Base-by-base conservation (phyloP, 805 yeast species). In the Lipomyces mesembrius region DNA sequence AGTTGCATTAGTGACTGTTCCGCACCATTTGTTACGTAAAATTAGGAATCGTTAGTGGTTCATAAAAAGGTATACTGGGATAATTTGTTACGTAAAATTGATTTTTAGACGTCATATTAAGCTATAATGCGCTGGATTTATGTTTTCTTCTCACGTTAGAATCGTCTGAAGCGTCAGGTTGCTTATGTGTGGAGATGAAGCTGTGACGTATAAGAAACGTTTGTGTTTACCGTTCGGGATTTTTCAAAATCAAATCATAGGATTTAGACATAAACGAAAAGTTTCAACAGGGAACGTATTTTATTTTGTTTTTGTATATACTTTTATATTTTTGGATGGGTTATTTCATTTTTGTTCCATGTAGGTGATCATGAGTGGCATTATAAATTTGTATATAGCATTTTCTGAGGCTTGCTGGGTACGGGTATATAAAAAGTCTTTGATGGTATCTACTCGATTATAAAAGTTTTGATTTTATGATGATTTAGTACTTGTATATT, bases 231-330 rank as follows among this genome's bases (percentile, higher is more conserved):
- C 32, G 52, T 49, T 27, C n/a, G 11, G n/a, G 17, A 20, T 46
- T 39, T 7, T 17, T 53, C 9, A 46, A 8, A 43, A 46, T 20
- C 32, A 22, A 29, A n/a, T 53, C 32, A 14, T 53, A 17, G 35
- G 39, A 34, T 9, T 17, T 22, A 51, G 49, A 43, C 49, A 43
- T 43, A 43, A 43, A 43, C 49, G 8, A 43, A n/a, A 20, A 52
- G 5, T 29, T 29, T 7, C 6, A 9, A 54, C 2, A 58, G 22
- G 20, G 61, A 60, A 59, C 61, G 39, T 46, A 61, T 58, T 49
- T 56, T 49, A 57, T 64, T 60, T 60, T 60, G 35, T 57, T 57
- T 60, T 53, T 27, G 20, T 57, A 37, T 43, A 20, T 34, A 57
- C 35, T 43, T 17, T 43, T 1, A 12, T 49, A 27, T n/a, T 49